Evolutionary conservation across 768 basidiomycete genomes (phyloP).

Genomic region (Pleurotus tuber-regium): DNA sequence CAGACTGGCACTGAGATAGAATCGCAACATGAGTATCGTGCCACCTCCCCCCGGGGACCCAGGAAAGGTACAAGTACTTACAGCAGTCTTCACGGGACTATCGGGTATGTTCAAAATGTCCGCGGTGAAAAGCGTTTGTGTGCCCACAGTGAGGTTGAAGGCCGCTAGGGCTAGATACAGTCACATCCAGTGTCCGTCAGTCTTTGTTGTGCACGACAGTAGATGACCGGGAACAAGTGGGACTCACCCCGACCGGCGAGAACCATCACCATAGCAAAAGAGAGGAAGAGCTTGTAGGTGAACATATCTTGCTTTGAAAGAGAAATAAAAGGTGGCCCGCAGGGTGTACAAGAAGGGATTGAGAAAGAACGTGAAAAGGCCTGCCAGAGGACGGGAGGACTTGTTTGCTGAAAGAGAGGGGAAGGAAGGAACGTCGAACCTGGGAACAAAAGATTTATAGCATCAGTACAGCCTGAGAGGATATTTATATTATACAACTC

Average conservation of each 20-base stretch:
- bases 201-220: no score
- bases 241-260: constrained; percentile 16
- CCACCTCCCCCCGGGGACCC: constrained; percentile 19
- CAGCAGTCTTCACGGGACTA: no score
- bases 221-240: background rate
- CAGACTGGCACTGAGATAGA: background rate
- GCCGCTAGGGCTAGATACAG: constrained; percentile 10
- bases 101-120: no score
- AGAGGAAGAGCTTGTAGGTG: constrained; percentile 6
- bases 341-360: background rate
- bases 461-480: constrained; percentile 3
- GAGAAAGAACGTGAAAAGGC: constrained; percentile 7
- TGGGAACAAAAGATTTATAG: constrained; percentile 4
- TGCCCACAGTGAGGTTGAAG: constrained; percentile 10
- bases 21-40: constrained; percentile 17
- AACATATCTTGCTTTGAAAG: constrained; percentile 6
- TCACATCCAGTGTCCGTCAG: no score
- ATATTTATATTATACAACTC: background rate
- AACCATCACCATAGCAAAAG: constrained; percentile 8
- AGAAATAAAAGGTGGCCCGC: background rate
- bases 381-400: constrained; percentile 14
- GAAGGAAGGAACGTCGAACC: background rate
- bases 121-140: constrained; percentile 1
- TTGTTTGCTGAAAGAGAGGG: constrained; percentile 7
- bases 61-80: constrained; percentile 16